A percentile compares a stretch with the other conserved stretches of the same genome.
These are phyloP conservation scores for Hypholoma sublateritium DNA, from an alignment of 768 basidiomycete genomes.

Conservation along the genomic window DNA sequence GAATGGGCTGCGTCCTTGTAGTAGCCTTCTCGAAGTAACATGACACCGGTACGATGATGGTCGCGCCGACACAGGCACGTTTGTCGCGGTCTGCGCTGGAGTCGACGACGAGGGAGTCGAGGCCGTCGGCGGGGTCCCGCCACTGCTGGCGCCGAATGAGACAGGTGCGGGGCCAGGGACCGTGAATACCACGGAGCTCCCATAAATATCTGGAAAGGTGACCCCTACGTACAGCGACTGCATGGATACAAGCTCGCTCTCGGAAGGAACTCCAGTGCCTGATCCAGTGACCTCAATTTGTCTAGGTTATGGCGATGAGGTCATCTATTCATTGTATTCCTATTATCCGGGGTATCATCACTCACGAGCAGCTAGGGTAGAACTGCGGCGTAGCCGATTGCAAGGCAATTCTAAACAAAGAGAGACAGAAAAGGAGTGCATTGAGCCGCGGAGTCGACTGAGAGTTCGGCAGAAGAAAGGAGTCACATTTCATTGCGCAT, in stretches of 20 bases:
- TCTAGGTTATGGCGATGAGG: slow-evolving; percentile 15
- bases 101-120: slow-evolving; percentile 5
- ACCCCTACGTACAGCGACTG: slow-evolving; percentile 32
- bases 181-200: slow-evolving; percentile 30
- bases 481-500: slow-evolving; percentile 49
- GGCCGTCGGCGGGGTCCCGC: slow-evolving; percentile 7
- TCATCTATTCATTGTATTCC: slow-evolving; percentile 4
- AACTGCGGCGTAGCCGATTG: slow-evolving; percentile 44
- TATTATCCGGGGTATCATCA: slow-evolving; percentile 12
- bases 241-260: slow-evolving; percentile 33
- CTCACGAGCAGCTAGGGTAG: slow-evolving; percentile 52
- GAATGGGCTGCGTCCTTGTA: slow-evolving; percentile 15
- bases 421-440: slow-evolving; percentile 7
- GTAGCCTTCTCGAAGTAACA: slow-evolving; percentile 18
- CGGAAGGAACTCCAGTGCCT: slow-evolving; percentile 34
- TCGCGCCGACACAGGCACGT: slow-evolving; percentile 14
- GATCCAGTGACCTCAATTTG: slow-evolving; percentile 37
- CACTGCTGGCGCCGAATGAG: slow-evolving; percentile 25
- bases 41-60: slow-evolving; percentile 22
- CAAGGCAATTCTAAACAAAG: slow-evolving; percentile 37
- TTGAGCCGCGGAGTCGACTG: not conserved
- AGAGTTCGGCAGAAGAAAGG: slow-evolving; percentile 1
- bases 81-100: slow-evolving; percentile 1
- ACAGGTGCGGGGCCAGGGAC: slow-evolving; percentile 36
- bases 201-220: slow-evolving; percentile 36